Evolutionary conservation across 345 rosid genomes (phyloP).

Genomic region (Abelmoschus esculentus): DNA sequence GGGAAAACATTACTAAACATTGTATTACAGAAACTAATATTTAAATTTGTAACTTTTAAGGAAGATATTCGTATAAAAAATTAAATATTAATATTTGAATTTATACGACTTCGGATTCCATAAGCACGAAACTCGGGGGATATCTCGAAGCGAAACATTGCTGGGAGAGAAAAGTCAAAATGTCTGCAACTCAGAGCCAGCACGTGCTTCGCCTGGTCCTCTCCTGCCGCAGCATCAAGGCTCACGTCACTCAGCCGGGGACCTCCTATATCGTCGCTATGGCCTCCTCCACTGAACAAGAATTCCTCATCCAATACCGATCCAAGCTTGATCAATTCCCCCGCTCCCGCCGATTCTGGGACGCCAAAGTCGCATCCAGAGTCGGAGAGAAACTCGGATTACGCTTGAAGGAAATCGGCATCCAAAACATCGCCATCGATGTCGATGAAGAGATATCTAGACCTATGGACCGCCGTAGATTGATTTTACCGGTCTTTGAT

Average conservation of each 20-base stretch:
- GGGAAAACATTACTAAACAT: too few species aligned
- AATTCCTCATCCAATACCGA: slow-evolving; percentile 55
- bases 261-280: slow-evolving; percentile 68
- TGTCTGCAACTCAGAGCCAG: slow-evolving; percentile 28
- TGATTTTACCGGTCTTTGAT: slow-evolving; percentile 60
- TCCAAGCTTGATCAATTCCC: slow-evolving; percentile 56
- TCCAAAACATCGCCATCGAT: slow-evolving; percentile 42
- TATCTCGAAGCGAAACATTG: neutral
- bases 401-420: slow-evolving; percentile 59
- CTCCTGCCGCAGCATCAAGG: slow-evolving; percentile 78
- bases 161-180: neutral
- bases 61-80: too few species aligned
- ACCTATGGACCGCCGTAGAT: slow-evolving; percentile 53
- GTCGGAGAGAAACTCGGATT: slow-evolving; percentile 84
- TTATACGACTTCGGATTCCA: too few species aligned
- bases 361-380: slow-evolving; percentile 58
- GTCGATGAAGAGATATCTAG: slow-evolving; percentile 63
- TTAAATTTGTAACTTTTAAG: too few species aligned
- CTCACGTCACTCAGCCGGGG: slow-evolving; percentile 58
- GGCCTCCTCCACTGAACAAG: slow-evolving; percentile 81
- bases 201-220: slow-evolving; percentile 75
- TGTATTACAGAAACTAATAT: too few species aligned
- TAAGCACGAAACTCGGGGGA: neutral
- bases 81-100: too few species aligned
- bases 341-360: slow-evolving; percentile 47